Evolutionary conservation across 2,329 filamentous ascomycete species (phyloP).

Genomic region (Aspergillus candidus): DNA sequence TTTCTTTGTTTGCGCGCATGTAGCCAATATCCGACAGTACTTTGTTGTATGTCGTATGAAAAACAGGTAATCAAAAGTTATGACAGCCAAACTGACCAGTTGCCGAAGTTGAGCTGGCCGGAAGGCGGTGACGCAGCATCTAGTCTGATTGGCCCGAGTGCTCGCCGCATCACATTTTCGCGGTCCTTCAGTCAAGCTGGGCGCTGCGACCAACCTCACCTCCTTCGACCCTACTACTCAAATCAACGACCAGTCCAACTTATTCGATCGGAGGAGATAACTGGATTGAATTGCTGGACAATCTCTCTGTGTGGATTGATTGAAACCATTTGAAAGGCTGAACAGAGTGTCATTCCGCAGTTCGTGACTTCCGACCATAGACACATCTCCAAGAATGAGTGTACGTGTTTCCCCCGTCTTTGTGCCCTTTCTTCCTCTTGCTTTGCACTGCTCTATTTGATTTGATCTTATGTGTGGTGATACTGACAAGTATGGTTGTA

Average conservation of each 20-base stretch:
- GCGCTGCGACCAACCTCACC: slow-evolving; percentile 7
- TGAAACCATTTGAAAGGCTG: no score
- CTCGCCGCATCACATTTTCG: slow-evolving; percentile 33
- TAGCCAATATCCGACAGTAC: no score
- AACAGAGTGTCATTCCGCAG: no score
- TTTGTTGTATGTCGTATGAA: not conserved
- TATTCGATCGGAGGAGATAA: not conserved
- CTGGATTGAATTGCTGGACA: not conserved
- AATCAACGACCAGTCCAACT: slow-evolving; percentile 6
- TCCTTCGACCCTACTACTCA: slow-evolving; percentile 2
- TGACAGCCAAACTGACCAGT: no score
- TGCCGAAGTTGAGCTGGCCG: not conserved
- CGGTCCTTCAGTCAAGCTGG: slow-evolving; percentile 9
- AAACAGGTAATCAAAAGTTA: no score
- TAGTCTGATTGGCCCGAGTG: slow-evolving; percentile 20
- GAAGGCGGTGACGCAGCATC: slow-evolving; percentile 21
- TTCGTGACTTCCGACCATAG: no score
- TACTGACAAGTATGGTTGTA: slow-evolving; percentile 29
- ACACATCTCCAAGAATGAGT: slow-evolving; percentile 25
- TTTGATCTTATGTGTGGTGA: not conserved
- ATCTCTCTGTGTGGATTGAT: not conserved
- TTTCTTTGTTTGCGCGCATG: not conserved
- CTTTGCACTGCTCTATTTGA: slow-evolving; percentile 33
- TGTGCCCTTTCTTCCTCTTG: not conserved
- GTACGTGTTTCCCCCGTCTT: slow-evolving; percentile 18